These are phyloP conservation scores for Boechera divaricarpa DNA, from an alignment of 345 rosid species.

Conservation along the genomic window DNA sequence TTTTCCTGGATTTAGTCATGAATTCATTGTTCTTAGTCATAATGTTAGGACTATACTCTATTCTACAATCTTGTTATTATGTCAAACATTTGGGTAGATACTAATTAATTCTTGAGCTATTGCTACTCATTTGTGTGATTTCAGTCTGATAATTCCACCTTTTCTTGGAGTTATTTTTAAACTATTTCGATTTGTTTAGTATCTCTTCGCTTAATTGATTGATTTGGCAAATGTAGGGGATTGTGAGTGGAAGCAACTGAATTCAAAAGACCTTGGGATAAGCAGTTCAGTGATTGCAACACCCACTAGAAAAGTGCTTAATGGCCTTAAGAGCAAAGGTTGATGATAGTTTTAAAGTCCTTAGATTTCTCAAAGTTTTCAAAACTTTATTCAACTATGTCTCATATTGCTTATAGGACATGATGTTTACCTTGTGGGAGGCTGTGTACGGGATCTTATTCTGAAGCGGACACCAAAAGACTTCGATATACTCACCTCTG, in stretches of 20 bases:
- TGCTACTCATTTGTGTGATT: constrained; percentile 15
- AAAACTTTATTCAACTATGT: background rate
- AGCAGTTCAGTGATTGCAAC: constrained; percentile 52
- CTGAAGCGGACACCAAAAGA: constrained; percentile 83
- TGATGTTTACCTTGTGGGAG: constrained; percentile 95
- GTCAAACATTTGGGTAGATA: background rate
- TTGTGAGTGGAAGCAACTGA: constrained; percentile 57
- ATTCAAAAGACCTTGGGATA: constrained; percentile 59
- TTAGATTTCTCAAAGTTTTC: background rate
- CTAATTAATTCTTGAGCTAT: constrained; percentile 11
- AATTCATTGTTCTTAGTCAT: background rate
- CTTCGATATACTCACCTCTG: constrained; percentile 88
- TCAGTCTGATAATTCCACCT: background rate
- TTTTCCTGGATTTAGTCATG: background rate
- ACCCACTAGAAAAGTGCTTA: constrained; percentile 60
- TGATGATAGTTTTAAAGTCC: constrained; percentile 13
- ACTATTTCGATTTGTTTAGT: background rate
- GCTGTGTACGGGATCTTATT: constrained; percentile 94
- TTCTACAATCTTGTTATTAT: background rate
- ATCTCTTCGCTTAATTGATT: background rate
- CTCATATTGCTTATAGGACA: constrained; percentile 53
- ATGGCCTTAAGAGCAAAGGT: constrained; percentile 64
- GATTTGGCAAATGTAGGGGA: constrained; percentile 35
- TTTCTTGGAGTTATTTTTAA: background rate
- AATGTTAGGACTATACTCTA: background rate